Evolutionary conservation across 2,329 filamentous ascomycete genomes (phyloP).

Genomic region (Eurotiales sp.): DNA sequence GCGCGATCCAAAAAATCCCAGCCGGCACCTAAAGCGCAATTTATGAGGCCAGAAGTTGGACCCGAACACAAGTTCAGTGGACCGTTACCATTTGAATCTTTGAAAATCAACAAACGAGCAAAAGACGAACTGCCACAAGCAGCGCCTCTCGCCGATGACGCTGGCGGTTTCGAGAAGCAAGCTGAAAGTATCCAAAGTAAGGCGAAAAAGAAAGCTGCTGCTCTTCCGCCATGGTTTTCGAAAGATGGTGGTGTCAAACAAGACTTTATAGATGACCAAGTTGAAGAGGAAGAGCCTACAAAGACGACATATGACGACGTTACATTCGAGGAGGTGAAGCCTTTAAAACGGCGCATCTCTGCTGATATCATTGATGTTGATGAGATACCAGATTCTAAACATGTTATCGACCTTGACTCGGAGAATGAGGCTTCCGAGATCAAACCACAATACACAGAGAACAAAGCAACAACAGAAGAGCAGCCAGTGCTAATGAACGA

Average conservation of each 20-base stretch:
- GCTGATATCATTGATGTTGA: constrained; percentile 41
- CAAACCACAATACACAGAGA: not conserved
- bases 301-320: constrained; percentile 20
- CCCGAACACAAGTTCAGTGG: constrained; percentile 65
- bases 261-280: constrained; percentile 24
- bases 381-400: constrained; percentile 24
- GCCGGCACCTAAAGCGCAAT: constrained; percentile 34
- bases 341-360: constrained; percentile 31
- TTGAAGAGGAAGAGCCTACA: constrained; percentile 25
- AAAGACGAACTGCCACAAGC: constrained; percentile 35
- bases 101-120: constrained; percentile 65
- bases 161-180: constrained; percentile 64
- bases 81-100: constrained; percentile 81
- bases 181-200: constrained; percentile 21
- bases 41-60: constrained; percentile 43
- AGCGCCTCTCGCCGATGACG: constrained; percentile 51
- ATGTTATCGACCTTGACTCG: constrained; percentile 30
- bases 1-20: constrained; percentile 65
- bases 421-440: constrained; percentile 14
- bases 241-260: constrained; percentile 29
- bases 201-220: constrained; percentile 27
- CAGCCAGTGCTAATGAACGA: constrained; percentile 7
- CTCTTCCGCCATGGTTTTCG: constrained; percentile 47
- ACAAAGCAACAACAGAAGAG: not conserved
- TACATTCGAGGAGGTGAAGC: constrained; percentile 22